phyloP scores from a whole-genome alignment of 345 rosid species.

The Linum trigynum region DNA sequence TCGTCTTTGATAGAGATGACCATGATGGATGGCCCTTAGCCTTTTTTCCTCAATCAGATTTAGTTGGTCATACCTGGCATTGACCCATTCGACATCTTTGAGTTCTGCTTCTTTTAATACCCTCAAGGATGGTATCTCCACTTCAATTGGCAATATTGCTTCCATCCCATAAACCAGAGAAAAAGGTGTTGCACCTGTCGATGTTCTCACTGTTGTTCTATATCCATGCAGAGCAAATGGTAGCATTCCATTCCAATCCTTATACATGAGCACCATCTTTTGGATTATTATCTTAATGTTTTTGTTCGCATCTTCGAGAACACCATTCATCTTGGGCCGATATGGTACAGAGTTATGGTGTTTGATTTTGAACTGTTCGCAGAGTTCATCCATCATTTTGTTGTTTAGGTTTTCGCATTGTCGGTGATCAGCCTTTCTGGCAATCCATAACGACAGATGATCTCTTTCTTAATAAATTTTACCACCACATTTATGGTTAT shows the following conservation, averaged over 20 bases:
- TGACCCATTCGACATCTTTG: neutral
- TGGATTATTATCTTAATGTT: neutral
- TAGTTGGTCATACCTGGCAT: neutral
- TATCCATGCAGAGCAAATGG: neutral
- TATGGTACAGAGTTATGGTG: neutral
- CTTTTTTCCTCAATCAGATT: neutral
- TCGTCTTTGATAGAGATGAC: no score
- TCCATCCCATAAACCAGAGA: conserved; percentile 1
- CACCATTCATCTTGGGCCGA: neutral
- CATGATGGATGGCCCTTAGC: neutral
- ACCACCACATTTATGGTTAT: no score
- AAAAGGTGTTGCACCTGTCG: neutral
- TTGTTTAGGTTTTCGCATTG: neutral
- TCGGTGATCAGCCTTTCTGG: neutral
- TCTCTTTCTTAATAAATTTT: neutral
- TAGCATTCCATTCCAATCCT: neutral
- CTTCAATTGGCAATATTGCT: neutral
- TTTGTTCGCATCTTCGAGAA: neutral
- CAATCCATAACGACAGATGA: neutral
- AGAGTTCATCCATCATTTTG: neutral
- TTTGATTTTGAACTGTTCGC: neutral
- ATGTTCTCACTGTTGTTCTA: neutral
- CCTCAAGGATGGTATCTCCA: neutral
- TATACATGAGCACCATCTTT: neutral
- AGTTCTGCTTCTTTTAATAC: neutral